phyloP scores from a whole-genome alignment of 495 filamentous ascomycete genomes.

The Daldinia grandis region DNA sequence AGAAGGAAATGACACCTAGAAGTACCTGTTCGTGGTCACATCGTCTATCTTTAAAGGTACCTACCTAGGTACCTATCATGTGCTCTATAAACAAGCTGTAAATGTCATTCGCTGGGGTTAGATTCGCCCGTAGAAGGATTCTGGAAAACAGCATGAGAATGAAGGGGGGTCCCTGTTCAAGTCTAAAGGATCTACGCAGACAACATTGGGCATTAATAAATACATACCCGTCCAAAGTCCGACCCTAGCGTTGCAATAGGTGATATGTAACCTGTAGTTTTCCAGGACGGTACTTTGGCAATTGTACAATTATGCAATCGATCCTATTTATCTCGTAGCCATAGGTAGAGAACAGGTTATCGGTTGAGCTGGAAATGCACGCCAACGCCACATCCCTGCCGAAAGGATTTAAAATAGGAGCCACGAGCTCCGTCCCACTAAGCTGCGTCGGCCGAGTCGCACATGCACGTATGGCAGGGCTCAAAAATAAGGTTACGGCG shows the following conservation, averaged over 20 bases:
- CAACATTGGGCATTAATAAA: not conserved
- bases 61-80: no score
- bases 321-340: not conserved
- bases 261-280: no score
- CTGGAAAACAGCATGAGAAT: not conserved
- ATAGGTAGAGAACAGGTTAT: not conserved
- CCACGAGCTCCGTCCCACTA: not conserved
- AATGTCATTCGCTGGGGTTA: not conserved
- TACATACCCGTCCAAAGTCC: not conserved
- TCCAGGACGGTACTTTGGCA: not conserved
- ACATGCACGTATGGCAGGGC: constrained; percentile 2
- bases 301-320: not conserved
- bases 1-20: not conserved
- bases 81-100: not conserved
- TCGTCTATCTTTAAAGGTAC: no score
- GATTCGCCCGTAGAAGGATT: not conserved
- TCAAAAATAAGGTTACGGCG: constrained; percentile 3
- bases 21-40: not conserved
- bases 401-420: not conserved
- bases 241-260: not conserved
- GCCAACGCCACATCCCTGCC: not conserved
- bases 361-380: not conserved
- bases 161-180: not conserved
- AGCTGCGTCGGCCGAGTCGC: constrained; percentile 4
- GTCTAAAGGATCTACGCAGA: not conserved